Evolutionary conservation across 768 basidiomycete genomes (phyloP), one percentile per base, ranked within the genome.

Genomic region (Piloderma croceum): DNA sequence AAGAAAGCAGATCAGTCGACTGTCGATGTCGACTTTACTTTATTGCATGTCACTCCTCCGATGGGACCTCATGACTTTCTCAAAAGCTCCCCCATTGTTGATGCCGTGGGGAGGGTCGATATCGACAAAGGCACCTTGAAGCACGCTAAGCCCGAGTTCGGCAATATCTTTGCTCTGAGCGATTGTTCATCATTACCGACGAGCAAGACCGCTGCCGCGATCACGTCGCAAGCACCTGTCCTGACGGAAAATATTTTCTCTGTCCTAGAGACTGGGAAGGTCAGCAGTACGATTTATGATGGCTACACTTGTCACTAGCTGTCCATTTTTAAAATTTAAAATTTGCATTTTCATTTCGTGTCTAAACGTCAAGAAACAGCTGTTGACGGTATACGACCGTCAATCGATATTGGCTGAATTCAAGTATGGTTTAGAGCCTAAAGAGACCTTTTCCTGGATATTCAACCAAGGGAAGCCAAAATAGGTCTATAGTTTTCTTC

Each of bases 201-300:
- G 20, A 90, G 88, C 61, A 99, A 94, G 73, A 99, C 94, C 1
- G 90, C 87, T 0, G 93, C 94, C 11, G 94, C 93, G 5, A 85
- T 97, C 53, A 90, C 88, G 3, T 79, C 79, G 1, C 90, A 99
- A 61, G 81, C 87, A 1, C 94, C 94, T 9, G 83, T 99, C 4
- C 71, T 98, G 33, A 77, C 83, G 1, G 88, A 97, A 63, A 98
- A 97, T 63, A 58, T 97, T 25, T 83, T 79, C 59, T 79, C 79
- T 20, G 64, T 85, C 23, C 64, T 90, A 57, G 76, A 84, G 49
- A 79, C 75, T 2, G 92, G 91, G 24, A 74, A 75, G 48, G 60
- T 89, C 34, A 71, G 79, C 21, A 52, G 58, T 31, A 92, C 88
- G 2, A 64, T 56, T 34, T 99, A 99, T 54, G 82, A 90, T 56